Evolutionary conservation across 2,329 filamentous ascomycete genomes (phyloP).

Genomic region (Teratosphaeria pseudoeucalypti): DNA sequence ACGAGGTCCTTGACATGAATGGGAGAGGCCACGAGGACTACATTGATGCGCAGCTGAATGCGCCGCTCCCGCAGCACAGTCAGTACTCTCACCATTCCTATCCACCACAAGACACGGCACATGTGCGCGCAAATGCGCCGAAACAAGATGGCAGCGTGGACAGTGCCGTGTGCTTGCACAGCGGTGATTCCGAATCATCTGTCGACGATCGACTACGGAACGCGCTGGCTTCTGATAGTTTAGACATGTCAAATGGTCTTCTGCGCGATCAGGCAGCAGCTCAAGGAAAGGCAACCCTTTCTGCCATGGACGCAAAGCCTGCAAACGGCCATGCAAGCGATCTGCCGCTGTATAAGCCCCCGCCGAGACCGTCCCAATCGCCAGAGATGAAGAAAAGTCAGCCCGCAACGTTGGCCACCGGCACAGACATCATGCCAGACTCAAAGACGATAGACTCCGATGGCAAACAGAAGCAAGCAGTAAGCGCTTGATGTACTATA

Average conservation of each 20-base stretch:
- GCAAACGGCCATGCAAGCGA: slow-evolving; percentile 1
- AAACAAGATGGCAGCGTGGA: slow-evolving; percentile 22
- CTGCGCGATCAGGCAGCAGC: neutral
- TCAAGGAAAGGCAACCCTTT: slow-evolving; percentile 2
- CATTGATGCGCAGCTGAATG: slow-evolving; percentile 7
- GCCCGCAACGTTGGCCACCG: slow-evolving; percentile 8
- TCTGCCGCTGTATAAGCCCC: slow-evolving; percentile 21
- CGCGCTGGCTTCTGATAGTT: slow-evolving; percentile 1
- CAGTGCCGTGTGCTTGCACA: slow-evolving; percentile 19
- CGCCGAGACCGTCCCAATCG: slow-evolving; percentile 17
- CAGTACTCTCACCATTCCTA: slow-evolving; percentile 8
- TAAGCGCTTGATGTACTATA: neutral
- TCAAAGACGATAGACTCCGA: neutral
- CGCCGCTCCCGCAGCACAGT: slow-evolving; percentile 5
- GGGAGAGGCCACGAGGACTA: slow-evolving; percentile 14
- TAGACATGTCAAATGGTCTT: neutral
- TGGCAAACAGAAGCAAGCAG: neutral
- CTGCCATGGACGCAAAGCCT: neutral
- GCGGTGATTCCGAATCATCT: slow-evolving; percentile 9
- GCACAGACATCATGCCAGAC: neutral
- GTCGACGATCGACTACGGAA: slow-evolving; percentile 5
- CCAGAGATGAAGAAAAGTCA: slow-evolving; percentile 18
- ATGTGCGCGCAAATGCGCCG: slow-evolving; percentile 4
- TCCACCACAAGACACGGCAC: slow-evolving; percentile 8
- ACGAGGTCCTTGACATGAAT: slow-evolving; percentile 26